Evolutionary conservation across 2,329 filamentous ascomycete species (phyloP).

Genomic region (Hysterium pulicare): DNA sequence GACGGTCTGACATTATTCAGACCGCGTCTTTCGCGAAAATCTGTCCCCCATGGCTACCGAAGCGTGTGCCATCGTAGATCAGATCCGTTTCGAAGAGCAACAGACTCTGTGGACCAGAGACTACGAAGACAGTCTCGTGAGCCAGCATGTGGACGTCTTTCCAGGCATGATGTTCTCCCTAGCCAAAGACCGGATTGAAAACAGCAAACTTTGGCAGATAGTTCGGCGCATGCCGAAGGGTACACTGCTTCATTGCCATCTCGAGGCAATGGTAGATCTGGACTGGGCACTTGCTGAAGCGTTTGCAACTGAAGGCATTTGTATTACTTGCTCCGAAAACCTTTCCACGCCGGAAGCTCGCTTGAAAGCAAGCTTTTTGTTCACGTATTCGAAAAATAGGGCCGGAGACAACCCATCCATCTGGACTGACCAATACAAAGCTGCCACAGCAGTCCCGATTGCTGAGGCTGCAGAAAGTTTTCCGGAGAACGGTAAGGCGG

Average conservation of each 20-base stretch:
- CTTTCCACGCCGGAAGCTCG: conserved; percentile 55
- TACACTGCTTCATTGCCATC: conserved; percentile 77
- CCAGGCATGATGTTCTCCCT: conserved; percentile 93
- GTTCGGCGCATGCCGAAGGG: conserved; percentile 87
- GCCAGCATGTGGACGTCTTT: conserved; percentile 63
- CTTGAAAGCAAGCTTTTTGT: conserved; percentile 56
- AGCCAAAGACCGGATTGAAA: conserved; percentile 81
- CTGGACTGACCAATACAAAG: conserved; percentile 64
- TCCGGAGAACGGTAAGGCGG: conserved; percentile 65
- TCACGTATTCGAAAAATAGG: conserved; percentile 49
- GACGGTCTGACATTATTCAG: conserved; percentile 41
- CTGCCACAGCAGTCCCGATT: conserved; percentile 58
- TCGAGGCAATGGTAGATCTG: conserved; percentile 88
- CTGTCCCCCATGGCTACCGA: conserved; percentile 75
- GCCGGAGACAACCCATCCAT: conserved; percentile 48
- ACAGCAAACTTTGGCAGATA: conserved; percentile 80
- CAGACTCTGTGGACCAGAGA: conserved; percentile 71
- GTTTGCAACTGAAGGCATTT: conserved; percentile 69
- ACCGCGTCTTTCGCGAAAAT: conserved; percentile 66
- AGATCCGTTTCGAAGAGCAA: conserved; percentile 75
- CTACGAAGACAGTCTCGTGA: conserved; percentile 67
- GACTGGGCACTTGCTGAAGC: conserved; percentile 73
- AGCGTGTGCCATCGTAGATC: conserved; percentile 75
- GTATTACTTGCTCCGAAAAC: conserved; percentile 59
- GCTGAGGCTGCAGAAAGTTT: conserved; percentile 67